A percentile compares a stretch with the other conserved stretches of the same genome.
Evolutionary conservation across 139 green algal species (phyloP).

Genomic region (Chlorella ohadii): DNA sequence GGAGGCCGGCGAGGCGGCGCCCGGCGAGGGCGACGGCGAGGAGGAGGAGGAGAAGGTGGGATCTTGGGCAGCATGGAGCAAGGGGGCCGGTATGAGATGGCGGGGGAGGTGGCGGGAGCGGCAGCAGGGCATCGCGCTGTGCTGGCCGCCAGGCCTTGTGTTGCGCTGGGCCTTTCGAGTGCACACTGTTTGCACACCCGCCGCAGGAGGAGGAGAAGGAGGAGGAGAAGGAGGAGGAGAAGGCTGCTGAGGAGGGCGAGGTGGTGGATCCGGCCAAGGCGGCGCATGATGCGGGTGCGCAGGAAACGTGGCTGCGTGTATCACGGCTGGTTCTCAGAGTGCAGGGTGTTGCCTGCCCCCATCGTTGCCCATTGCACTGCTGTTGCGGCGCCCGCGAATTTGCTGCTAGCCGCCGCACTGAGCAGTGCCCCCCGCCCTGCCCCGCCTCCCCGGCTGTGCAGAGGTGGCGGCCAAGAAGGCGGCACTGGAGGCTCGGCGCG

Average conservation of each 20-base stretch:
- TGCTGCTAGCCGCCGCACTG: no score
- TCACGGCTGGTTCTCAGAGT: no score
- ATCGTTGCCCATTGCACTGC: background rate
- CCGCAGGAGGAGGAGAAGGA: constrained; percentile 6
- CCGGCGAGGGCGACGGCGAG: constrained; percentile 40
- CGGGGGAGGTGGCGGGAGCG: no score
- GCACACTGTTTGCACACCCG: background rate
- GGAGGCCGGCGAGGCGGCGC: constrained; percentile 40
- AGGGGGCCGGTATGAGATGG: background rate
- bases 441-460: background rate
- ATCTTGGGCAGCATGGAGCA: background rate
- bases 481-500: constrained; percentile 1
- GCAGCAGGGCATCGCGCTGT: no score
- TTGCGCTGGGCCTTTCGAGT: no score
- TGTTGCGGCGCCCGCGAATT: no score
- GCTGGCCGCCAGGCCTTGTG: no score
- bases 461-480: constrained; percentile 52
- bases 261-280: constrained; percentile 46
- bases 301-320: background rate
- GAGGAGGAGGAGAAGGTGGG: background rate
- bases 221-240: constrained; percentile 35
- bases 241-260: constrained; percentile 30
- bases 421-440: background rate
- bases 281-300: constrained; percentile 15
- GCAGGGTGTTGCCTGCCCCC: background rate